phyloP scores from a whole-genome alignment of 177 flowering plant species.

The Vitis hybrid region DNA sequence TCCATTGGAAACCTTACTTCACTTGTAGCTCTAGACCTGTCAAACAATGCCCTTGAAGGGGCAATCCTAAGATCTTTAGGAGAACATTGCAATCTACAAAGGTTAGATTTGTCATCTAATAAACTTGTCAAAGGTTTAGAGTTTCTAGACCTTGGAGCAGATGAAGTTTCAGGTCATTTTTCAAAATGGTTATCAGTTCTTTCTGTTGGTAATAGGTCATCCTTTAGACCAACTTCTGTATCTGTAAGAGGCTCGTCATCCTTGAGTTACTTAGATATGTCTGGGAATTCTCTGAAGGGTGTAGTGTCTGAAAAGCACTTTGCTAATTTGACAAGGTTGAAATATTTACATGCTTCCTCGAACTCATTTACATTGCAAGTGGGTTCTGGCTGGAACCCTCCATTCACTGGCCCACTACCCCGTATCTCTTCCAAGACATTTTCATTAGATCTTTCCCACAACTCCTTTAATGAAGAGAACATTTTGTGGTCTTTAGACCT shows the following conservation, averaged over 20 bases:
- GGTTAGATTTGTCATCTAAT: too few relatives aligned
- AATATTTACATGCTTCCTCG: background rate
- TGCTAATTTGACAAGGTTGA: conserved; percentile 18
- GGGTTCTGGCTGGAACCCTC: conserved; percentile 17
- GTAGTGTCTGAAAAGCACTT: conserved; percentile 20
- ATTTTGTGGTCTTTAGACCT: background rate
- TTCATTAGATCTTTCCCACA: conserved; percentile 15
- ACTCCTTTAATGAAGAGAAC: background rate
- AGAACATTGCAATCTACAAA: background rate
- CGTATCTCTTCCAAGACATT: too few relatives aligned
- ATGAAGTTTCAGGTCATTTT: too few relatives aligned
- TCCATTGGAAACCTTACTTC: too few relatives aligned
- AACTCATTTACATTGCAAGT: conserved; percentile 16
- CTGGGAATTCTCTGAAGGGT: conserved; percentile 21
- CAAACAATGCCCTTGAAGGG: too few relatives aligned
- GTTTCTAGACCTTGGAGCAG: too few relatives aligned
- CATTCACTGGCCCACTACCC: background rate
- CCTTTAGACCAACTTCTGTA: conserved; percentile 17
- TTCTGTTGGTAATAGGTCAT: conserved; percentile 1
- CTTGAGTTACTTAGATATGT: background rate
- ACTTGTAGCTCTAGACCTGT: too few relatives aligned
- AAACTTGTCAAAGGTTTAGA: too few relatives aligned
- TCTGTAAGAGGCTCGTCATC: too few relatives aligned
- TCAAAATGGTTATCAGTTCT: background rate
- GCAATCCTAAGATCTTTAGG: background rate